phyloP scores from a whole-genome alignment of 495 filamentous ascomycete species.

The Hypoxylon lienhwacheense region DNA sequence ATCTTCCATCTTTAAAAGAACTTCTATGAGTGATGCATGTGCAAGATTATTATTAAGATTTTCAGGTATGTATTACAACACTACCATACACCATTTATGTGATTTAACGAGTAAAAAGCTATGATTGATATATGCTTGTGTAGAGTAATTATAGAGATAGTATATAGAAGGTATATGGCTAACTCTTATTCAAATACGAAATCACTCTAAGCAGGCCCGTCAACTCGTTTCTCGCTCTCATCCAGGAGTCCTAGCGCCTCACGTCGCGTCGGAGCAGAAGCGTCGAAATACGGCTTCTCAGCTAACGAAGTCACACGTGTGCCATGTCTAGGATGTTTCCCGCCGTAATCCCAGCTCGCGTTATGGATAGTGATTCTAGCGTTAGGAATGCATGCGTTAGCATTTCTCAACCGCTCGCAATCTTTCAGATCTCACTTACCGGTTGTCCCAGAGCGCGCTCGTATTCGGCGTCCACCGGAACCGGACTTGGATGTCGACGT shows the following conservation, averaged over 20 bases:
- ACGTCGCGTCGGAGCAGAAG: conserved; percentile 59
- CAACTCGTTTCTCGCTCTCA: conserved; percentile 42
- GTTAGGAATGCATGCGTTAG: background rate
- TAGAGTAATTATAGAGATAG: no score
- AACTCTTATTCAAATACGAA: background rate
- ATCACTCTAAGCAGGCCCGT: conserved; percentile 30
- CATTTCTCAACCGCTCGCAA: background rate
- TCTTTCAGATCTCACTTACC: conserved; percentile 41
- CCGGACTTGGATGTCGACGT: conserved; percentile 67
- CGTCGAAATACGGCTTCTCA: conserved; percentile 65
- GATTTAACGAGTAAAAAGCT: no score
- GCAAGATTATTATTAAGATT: no score
- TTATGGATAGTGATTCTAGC: conserved; percentile 67
- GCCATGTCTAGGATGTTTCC: conserved; percentile 62
- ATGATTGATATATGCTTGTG: no score
- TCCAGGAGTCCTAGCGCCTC: conserved; percentile 58
- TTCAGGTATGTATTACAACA: no score
- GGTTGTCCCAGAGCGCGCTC: conserved; percentile 66
- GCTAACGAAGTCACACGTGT: conserved; percentile 66
- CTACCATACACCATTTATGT: no score
- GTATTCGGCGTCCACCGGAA: conserved; percentile 66
- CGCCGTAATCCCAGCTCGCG: conserved; percentile 69
- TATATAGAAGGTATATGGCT: no score
- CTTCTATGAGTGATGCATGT: no score
- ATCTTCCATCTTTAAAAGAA: no score